Base-by-base conservation (phyloP, 495 filamentous ascomycete species). In the Poronia punctata region DNA sequence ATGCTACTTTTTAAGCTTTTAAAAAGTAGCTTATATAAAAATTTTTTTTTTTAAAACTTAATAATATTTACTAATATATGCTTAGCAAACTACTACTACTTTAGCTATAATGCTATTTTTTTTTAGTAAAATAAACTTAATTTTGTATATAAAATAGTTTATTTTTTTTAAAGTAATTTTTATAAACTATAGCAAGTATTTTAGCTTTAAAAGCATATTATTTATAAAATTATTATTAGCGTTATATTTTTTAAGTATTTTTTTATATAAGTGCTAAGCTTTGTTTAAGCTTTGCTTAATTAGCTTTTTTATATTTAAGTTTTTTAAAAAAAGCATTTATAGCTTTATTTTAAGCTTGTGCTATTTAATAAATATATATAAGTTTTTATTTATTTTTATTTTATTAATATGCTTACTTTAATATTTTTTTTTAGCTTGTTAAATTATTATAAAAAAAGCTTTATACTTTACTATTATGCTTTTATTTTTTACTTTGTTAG, bases 181-280 rank as follows among this genome's bases (percentile, higher is more conserved):
- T 10, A 18, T 18, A 28, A 31, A 5, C 16, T 19, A n/a, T 18
- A 17, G 21, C 11, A 19, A 11, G 21, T n/a, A 16, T 37, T 37
- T 19, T 19, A 24, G 25, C 16, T 24, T 24, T 23, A 24, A 5
- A 24, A 10, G 25, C 20, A 4, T 24, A 29, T 31, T 31, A 14
- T 16, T 16, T 14, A 26, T 31, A 30, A 14, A 31, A 31, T 20
- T 28, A 16, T 26, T 40, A 7, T 30, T 15, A 24, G n/a, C 7
- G 17, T 16, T 26, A 40, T 15, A 26, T 26, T 8, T 12, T 26
- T 40, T 5, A 12, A 26, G 9, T 6, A 26, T 40, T 14, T 15
- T 40, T 6, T 31, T 40, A 26, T 40, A 24, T 40, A 40, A 40
- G n/a, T n/a, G n/a, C n/a, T n/a, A n/a, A n/a, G n/a, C n/a, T n/a